phyloP scores from a whole-genome alignment of 192 early-diverging fungal species.

The Mortierella claussenii region DNA sequence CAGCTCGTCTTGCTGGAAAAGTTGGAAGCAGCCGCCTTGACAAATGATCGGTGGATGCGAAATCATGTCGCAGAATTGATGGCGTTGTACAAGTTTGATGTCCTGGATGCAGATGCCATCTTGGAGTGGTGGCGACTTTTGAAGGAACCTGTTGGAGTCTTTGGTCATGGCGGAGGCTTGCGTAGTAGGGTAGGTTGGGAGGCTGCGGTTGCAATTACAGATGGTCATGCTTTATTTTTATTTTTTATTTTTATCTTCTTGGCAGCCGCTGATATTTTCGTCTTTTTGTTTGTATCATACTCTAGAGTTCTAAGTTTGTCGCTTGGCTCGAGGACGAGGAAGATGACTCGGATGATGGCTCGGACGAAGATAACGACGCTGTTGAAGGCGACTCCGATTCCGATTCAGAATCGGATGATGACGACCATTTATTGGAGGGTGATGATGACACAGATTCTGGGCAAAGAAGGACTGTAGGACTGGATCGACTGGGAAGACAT shows the following conservation, averaged over 20 bases:
- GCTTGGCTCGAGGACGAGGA: constrained; percentile 49
- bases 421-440: constrained; percentile 1
- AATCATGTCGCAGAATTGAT: constrained; percentile 38
- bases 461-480: constrained; percentile 24
- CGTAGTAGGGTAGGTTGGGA: constrained; percentile 52
- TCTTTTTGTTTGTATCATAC: not conserved
- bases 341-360: constrained; percentile 29
- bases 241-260: not conserved
- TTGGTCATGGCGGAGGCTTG: constrained; percentile 39
- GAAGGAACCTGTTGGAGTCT: constrained; percentile 37
- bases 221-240: too few species aligned
- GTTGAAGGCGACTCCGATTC: constrained; percentile 12
- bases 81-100: constrained; percentile 49
- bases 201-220: too few species aligned
- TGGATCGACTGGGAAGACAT: not conserved
- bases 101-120: constrained; percentile 45
- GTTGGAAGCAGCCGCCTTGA: constrained; percentile 22
- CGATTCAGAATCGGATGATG: too few species aligned
- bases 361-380: constrained; percentile 5
- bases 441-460: constrained; percentile 3
- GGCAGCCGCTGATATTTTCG: not conserved
- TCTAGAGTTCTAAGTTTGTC: constrained; percentile 52
- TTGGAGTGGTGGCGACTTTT: constrained; percentile 46
- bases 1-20: constrained; percentile 40
- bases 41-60: constrained; percentile 21